A percentile compares a stretch with the other conserved stretches of the same genome.
These are phyloP conservation scores for Ensete glaucum DNA, from an alignment of 176 grass and related monocot species.

Conservation along the genomic window DNA sequence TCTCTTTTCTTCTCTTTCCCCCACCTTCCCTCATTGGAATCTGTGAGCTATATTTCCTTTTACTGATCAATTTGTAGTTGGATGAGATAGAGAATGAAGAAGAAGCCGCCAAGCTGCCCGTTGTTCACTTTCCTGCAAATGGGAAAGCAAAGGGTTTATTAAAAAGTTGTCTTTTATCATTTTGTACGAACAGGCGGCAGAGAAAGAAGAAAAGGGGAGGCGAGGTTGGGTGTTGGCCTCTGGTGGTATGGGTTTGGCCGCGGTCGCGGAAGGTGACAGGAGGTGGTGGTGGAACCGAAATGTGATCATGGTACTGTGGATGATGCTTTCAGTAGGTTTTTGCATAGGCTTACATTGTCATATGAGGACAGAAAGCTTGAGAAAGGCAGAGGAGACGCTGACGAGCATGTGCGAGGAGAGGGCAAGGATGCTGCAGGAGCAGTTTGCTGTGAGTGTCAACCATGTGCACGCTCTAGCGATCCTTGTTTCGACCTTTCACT, in stretches of 20 bases:
- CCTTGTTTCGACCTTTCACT: slow-evolving; percentile 85
- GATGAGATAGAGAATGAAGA: not conserved
- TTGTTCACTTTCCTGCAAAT: not conserved
- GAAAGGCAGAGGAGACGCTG: slow-evolving; percentile 52
- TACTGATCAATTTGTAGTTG: not conserved
- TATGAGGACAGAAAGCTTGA: slow-evolving; percentile 19
- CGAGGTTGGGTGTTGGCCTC: slow-evolving; percentile 9
- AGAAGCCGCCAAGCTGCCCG: not conserved
- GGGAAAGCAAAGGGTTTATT: not conserved
- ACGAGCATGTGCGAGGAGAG: slow-evolving; percentile 95
- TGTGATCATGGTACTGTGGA: slow-evolving; percentile 30
- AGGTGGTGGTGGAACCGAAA: slow-evolving; percentile 30
- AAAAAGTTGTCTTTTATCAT: slow-evolving; percentile 6
- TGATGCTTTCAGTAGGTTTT: slow-evolving; percentile 5
- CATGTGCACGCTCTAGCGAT: slow-evolving; percentile 94
- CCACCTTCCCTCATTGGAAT: not conserved
- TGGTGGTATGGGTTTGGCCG: not conserved
- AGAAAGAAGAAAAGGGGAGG: slow-evolving; percentile 5
- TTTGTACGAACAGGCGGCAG: slow-evolving; percentile 4
- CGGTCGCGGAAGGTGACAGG: not conserved
- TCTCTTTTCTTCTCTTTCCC: not conserved
- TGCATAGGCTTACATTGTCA: slow-evolving; percentile 26
- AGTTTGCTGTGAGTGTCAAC: slow-evolving; percentile 86
- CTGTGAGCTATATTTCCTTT: not conserved
- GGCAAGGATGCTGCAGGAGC: slow-evolving; percentile 89